phyloP scores from a whole-genome alignment of 83 land plant genomes.

The Picea mariana region DNA sequence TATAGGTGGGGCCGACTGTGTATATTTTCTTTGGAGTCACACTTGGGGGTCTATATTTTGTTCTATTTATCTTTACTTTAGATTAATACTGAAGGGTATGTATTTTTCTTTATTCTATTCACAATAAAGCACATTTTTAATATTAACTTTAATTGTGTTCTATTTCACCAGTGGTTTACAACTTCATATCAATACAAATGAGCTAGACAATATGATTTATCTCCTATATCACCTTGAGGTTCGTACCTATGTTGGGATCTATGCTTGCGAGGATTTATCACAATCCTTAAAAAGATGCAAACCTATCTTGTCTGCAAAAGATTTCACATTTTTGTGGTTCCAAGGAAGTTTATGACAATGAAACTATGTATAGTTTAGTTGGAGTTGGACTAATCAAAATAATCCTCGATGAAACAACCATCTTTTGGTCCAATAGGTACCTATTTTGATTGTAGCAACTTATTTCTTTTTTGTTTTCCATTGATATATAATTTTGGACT shows the following conservation, averaged over 20 bases:
- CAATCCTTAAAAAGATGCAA: constrained; percentile 53
- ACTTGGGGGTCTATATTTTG: too few relatives aligned
- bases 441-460: background rate
- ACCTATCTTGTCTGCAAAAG: constrained; percentile 80
- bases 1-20: too few relatives aligned
- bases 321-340: constrained; percentile 91
- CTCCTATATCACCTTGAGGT: too few relatives aligned
- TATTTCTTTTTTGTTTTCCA: too few relatives aligned
- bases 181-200: constrained; percentile 61
- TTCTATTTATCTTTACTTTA: too few relatives aligned
- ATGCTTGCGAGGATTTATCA: constrained; percentile 56
- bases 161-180: constrained; percentile 54
- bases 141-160: too few relatives aligned
- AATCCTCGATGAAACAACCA: constrained; percentile 11
- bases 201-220: constrained; percentile 82
- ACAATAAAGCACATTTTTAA: too few relatives aligned
- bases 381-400: constrained; percentile 28
- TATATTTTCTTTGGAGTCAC: too few relatives aligned
- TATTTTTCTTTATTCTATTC: too few relatives aligned
- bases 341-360: constrained; percentile 85
- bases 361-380: constrained; percentile 31
- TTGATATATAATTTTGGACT: too few relatives aligned
- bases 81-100: too few relatives aligned
- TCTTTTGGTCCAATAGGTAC: constrained; percentile 23
- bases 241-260: constrained; percentile 82